Conservation (phyloP, 2,329 filamentous ascomycete genomes). For the Polychaeton citri region DNA sequence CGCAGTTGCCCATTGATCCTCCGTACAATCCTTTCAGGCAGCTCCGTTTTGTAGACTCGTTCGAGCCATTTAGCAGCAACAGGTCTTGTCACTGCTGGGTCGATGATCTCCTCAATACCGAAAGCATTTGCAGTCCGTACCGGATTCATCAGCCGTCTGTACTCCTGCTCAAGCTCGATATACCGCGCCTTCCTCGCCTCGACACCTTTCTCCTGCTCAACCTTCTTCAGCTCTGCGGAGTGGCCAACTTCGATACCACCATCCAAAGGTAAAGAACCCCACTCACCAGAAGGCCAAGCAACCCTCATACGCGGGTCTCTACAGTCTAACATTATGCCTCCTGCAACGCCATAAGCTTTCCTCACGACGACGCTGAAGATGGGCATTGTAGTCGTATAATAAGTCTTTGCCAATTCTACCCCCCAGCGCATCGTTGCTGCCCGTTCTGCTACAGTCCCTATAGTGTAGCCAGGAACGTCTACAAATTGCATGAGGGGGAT, state of each 20-base stretch:
- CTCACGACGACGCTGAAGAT: constrained; percentile 51
- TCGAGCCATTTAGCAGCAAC: constrained; percentile 42
- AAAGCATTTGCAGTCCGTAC: constrained; percentile 51
- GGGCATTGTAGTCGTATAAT: constrained; percentile 49
- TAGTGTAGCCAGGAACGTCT: constrained; percentile 49
- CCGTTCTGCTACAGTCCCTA: constrained; percentile 49
- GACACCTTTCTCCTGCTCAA: constrained; percentile 36
- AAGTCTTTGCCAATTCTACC: constrained; percentile 46
- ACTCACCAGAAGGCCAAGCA: constrained; percentile 51
- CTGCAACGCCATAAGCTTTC: constrained; percentile 50
- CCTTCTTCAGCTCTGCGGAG: constrained; percentile 43
- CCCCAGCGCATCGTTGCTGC: constrained; percentile 53
- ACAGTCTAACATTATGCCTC: constrained; percentile 50
- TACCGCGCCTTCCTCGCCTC: constrained; percentile 38
- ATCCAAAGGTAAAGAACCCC: constrained; percentile 49
- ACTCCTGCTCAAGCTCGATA: constrained; percentile 45
- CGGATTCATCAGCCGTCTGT: constrained; percentile 49
- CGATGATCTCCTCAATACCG: constrained; percentile 51
- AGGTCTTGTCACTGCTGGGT: constrained; percentile 45
- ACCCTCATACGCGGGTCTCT: constrained; percentile 48
- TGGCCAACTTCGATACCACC: constrained; percentile 54
- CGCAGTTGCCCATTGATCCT: constrained; percentile 21
- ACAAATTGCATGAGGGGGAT: constrained; percentile 51
- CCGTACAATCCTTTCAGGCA: constrained; percentile 36
- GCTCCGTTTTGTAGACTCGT: constrained; percentile 42